Percentiles rank a stretch among this genome's conserved stretches.
Evolutionary conservation across 257 asterid genomes (phyloP).

Genomic region (Osmanthus fragrans): DNA sequence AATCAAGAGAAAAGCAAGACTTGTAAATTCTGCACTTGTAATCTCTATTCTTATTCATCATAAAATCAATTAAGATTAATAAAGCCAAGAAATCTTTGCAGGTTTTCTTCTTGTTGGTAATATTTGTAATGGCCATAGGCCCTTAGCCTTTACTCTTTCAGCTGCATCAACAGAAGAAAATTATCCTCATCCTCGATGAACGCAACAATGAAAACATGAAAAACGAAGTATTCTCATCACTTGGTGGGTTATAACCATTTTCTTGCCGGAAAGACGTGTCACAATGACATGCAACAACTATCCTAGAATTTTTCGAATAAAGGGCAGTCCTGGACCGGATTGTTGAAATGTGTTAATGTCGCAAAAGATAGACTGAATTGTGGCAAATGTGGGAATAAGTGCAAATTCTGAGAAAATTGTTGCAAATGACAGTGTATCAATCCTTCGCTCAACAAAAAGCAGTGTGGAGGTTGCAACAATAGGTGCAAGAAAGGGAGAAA

Average conservation of each 20-base stretch:
- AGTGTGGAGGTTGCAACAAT: constrained; percentile 65
- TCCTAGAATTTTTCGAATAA: constrained; percentile 44
- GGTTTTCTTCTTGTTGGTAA: constrained; percentile 31
- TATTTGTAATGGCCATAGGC: constrained; percentile 24
- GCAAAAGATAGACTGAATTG: constrained; percentile 45
- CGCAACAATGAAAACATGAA: constrained; percentile 3
- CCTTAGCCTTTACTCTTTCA: constrained; percentile 17
- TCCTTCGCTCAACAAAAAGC: constrained; percentile 34
- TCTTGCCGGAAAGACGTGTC: constrained; percentile 24
- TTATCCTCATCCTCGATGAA: not conserved
- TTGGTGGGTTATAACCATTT: constrained; percentile 41
- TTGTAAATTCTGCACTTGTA: constrained; percentile 16
- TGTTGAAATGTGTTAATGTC: constrained; percentile 64
- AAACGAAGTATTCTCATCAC: constrained; percentile 21
- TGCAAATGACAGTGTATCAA: constrained; percentile 65
- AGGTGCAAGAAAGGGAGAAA: constrained; percentile 42
- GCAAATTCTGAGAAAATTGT: constrained; percentile 55
- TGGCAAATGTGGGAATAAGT: constrained; percentile 58
- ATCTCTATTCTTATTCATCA: not conserved
- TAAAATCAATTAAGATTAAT: not conserved
- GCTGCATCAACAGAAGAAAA: constrained; percentile 14
- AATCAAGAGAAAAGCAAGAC: constrained; percentile 20
- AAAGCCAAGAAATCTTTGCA: constrained; percentile 35
- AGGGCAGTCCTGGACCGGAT: constrained; percentile 62
- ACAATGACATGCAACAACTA: constrained; percentile 44